phyloP scores from a whole-genome alignment of 2,329 filamentous ascomycete genomes.

The Alternaria brassicae region DNA sequence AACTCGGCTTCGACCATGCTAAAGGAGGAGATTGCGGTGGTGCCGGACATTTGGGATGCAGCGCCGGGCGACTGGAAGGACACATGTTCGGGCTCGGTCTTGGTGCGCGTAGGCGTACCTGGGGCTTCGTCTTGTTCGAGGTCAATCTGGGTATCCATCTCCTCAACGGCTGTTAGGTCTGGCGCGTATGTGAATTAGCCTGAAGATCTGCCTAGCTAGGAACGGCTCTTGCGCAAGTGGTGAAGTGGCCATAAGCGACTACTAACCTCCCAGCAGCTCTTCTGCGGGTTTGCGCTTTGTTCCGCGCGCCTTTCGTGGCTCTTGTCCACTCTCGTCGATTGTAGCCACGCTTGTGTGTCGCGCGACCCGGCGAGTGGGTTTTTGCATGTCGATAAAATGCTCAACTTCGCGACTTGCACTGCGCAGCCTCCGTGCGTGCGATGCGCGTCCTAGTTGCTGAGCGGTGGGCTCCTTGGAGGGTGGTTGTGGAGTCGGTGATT shows the following conservation, averaged over 20 bases:
- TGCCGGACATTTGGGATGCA: slow-evolving; percentile 55
- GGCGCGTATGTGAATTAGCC: slow-evolving; percentile 18
- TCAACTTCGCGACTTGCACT: slow-evolving; percentile 52
- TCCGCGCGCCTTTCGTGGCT: slow-evolving; percentile 24
- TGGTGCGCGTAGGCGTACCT: slow-evolving; percentile 30
- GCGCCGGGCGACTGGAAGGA: slow-evolving; percentile 46
- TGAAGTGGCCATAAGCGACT: neutral
- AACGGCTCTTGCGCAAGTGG: neutral
- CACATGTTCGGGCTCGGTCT: slow-evolving; percentile 14
- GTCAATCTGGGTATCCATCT: slow-evolving; percentile 35
- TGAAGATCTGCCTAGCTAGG: neutral
- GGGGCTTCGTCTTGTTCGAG: slow-evolving; percentile 27
- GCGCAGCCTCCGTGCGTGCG: slow-evolving; percentile 44
- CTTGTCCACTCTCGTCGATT: slow-evolving; percentile 35
- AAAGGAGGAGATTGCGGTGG: slow-evolving; percentile 56
- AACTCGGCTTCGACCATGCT: slow-evolving; percentile 54
- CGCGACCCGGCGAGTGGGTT: slow-evolving; percentile 31
- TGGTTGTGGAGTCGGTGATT: slow-evolving; percentile 41
- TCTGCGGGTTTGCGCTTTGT: slow-evolving; percentile 33
- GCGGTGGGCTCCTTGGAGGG: slow-evolving; percentile 26
- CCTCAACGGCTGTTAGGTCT: slow-evolving; percentile 48
- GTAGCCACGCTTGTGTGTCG: slow-evolving; percentile 41
- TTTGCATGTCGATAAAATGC: slow-evolving; percentile 23
- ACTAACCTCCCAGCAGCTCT: slow-evolving; percentile 40
- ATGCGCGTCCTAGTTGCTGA: slow-evolving; percentile 30